Percentiles rank a stretch among this genome's conserved stretches.
phyloP scores from a whole-genome alignment of 306 rosid genomes.

The Rosa rugosa region DNA sequence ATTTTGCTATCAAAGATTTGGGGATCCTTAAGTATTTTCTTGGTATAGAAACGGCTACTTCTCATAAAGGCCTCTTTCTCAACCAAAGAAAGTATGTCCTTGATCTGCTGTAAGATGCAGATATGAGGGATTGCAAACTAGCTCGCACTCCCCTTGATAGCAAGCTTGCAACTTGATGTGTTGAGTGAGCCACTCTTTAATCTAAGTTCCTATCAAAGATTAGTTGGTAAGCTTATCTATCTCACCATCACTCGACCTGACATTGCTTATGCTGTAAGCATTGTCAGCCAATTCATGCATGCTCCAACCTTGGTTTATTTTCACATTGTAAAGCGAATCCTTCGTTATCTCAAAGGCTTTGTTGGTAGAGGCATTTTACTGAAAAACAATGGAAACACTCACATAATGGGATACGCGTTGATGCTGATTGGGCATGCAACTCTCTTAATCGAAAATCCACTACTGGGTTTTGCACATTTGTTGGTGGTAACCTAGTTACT shows the following conservation, averaged over 20 bases:
- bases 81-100: not conserved
- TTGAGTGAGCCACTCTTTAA: not conserved
- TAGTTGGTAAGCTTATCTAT: not conserved
- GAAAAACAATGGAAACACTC: not conserved
- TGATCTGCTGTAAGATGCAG: not conserved
- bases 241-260: not conserved
- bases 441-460: too few species aligned
- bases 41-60: too few species aligned
- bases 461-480: too few species aligned
- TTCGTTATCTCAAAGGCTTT: not conserved
- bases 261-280: too few species aligned
- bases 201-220: not conserved
- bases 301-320: too few species aligned
- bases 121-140: not conserved
- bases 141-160: not conserved
- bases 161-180: not conserved
- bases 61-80: too few species aligned
- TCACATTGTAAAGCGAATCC: too few species aligned
- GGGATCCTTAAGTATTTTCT: too few species aligned
- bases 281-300: too few species aligned
- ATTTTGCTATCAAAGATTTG: too few species aligned
- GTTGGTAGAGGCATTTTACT: not conserved
- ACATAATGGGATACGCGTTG: not conserved
- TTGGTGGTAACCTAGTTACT: too few species aligned
- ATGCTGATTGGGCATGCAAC: too few species aligned